phyloP scores from a whole-genome alignment of 108 stramenopile genomes.

The Cyclotella atomus region DNA sequence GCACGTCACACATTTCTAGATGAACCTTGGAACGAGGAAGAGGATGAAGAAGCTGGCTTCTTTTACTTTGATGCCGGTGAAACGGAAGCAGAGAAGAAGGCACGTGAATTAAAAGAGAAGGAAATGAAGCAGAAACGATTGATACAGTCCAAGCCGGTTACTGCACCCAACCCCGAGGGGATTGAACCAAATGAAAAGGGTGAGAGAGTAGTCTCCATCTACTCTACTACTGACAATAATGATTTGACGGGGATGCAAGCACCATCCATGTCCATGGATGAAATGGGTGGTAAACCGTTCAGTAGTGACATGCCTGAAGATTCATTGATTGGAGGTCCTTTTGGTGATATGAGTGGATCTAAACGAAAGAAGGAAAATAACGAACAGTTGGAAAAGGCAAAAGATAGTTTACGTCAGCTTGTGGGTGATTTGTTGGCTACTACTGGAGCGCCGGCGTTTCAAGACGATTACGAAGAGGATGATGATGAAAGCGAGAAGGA shows the following conservation, averaged over 20 bases:
- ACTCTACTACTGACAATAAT: slow-evolving; percentile 81
- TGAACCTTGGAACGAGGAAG: slow-evolving; percentile 29
- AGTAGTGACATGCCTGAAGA: slow-evolving; percentile 24
- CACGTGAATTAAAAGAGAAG: slow-evolving; percentile 23
- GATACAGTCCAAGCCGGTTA: slow-evolving; percentile 21
- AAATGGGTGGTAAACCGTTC: slow-evolving; percentile 15
- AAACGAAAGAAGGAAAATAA: slow-evolving; percentile 45
- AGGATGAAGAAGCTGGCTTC: slow-evolving; percentile 58
- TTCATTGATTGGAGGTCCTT: slow-evolving; percentile 48
- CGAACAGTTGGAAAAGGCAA: slow-evolving; percentile 67
- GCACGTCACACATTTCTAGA: slow-evolving; percentile 48
- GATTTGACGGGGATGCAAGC: slow-evolving; percentile 73
- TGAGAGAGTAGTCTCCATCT: slow-evolving; percentile 81
- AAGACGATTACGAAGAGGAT: slow-evolving; percentile 50
- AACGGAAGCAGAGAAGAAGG: slow-evolving; percentile 27
- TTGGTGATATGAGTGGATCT: slow-evolving; percentile 39
- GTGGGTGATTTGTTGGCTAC: slow-evolving; percentile 65
- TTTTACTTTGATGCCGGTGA: slow-evolving; percentile 54
- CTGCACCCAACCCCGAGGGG: slow-evolving; percentile 63
- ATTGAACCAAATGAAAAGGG: slow-evolving; percentile 76
- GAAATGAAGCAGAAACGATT: neutral
- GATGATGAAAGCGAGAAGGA: slow-evolving; percentile 38
- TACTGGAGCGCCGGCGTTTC: slow-evolving; percentile 86
- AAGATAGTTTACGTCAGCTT: slow-evolving; percentile 65
- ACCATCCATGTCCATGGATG: slow-evolving; percentile 34